Conservation (phyloP, 2,329 filamentous ascomycete species). For the Helicocarpus griseus region DNA sequence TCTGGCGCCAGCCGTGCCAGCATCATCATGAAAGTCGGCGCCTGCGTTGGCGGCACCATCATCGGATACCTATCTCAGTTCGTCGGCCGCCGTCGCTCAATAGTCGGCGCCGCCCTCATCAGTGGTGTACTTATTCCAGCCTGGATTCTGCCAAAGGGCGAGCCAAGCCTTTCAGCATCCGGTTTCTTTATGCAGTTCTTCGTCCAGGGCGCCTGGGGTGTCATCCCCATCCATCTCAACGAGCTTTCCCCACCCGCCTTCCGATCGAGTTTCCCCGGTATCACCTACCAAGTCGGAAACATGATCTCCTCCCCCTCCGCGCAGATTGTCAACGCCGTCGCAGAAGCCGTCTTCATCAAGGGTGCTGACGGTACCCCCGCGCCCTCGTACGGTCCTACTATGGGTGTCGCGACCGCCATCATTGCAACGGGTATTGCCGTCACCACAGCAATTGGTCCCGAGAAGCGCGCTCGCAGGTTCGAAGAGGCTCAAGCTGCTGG, state of each 20-base stretch:
- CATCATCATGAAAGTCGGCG: slow-evolving; percentile 73
- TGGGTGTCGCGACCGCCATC: slow-evolving; percentile 68
- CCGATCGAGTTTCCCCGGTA: slow-evolving; percentile 55
- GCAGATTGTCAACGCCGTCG: slow-evolving; percentile 67
- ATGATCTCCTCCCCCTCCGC: slow-evolving; percentile 53
- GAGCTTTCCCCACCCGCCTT: slow-evolving; percentile 53
- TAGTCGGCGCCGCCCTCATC: slow-evolving; percentile 55
- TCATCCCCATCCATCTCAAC: slow-evolving; percentile 61
- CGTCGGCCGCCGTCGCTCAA: slow-evolving; percentile 53
- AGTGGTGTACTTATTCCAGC: slow-evolving; percentile 59
- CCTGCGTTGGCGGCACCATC: slow-evolving; percentile 62
- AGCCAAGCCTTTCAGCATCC: slow-evolving; percentile 52
- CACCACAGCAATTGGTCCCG: slow-evolving; percentile 61
- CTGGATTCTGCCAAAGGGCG: slow-evolving; percentile 53
- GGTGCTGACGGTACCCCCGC: slow-evolving; percentile 46
- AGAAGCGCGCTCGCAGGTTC: slow-evolving; percentile 63
- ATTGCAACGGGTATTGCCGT: slow-evolving; percentile 60
- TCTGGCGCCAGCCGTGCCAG: slow-evolving; percentile 57
- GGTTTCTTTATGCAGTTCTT: slow-evolving; percentile 80
- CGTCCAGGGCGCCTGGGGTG: slow-evolving; percentile 68
- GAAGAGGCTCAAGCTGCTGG: slow-evolving; percentile 50
- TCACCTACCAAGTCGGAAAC: slow-evolving; percentile 56
- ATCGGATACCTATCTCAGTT: slow-evolving; percentile 68
- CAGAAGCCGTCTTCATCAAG: slow-evolving; percentile 52
- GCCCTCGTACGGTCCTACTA: slow-evolving; percentile 63